Evolutionary conservation across 2,329 filamentous ascomycete genomes (phyloP).

Genomic region (Cadophora sp.): DNA sequence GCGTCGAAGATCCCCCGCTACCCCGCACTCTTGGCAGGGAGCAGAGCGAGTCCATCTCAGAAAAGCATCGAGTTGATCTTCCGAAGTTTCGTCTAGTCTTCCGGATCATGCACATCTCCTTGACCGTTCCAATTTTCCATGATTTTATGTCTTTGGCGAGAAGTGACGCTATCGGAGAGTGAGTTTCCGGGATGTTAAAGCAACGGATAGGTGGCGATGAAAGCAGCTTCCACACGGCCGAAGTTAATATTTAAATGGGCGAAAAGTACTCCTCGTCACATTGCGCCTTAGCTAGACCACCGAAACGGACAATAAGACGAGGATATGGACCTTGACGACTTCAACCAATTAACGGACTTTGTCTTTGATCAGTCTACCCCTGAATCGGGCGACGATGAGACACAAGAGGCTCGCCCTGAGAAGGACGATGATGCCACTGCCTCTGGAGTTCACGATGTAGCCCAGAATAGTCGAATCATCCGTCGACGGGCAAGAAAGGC

Average conservation of each 20-base stretch:
- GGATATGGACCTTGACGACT: slow-evolving; percentile 5
- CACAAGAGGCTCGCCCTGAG: not conserved
- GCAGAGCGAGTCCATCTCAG: not conserved
- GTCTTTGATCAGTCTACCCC: slow-evolving; percentile 14
- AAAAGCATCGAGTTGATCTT: not conserved
- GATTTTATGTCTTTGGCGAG: not conserved
- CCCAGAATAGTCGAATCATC: slow-evolving; percentile 11
- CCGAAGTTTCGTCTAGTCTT: not conserved
- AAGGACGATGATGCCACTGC: not conserved
- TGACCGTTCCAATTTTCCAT: not conserved
- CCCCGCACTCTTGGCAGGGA: not conserved
- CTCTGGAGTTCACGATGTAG: not conserved
- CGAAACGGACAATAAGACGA: not conserved
- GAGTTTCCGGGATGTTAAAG: not conserved
- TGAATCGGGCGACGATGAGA: slow-evolving; percentile 18
- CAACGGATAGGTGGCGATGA: not conserved
- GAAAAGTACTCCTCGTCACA: not conserved
- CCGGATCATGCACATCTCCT: not conserved
- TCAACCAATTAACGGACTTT: slow-evolving; percentile 15
- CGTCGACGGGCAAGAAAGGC: slow-evolving; percentile 24
- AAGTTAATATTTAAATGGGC: not conserved
- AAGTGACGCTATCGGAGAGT: not conserved
- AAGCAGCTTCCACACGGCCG: not conserved
- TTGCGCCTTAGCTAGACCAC: not conserved
- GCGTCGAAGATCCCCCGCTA: not conserved